These are phyloP conservation scores for Paspalum vaginatum DNA, from an alignment of 176 grass and related monocot genomes.

Conservation along the genomic window DNA sequence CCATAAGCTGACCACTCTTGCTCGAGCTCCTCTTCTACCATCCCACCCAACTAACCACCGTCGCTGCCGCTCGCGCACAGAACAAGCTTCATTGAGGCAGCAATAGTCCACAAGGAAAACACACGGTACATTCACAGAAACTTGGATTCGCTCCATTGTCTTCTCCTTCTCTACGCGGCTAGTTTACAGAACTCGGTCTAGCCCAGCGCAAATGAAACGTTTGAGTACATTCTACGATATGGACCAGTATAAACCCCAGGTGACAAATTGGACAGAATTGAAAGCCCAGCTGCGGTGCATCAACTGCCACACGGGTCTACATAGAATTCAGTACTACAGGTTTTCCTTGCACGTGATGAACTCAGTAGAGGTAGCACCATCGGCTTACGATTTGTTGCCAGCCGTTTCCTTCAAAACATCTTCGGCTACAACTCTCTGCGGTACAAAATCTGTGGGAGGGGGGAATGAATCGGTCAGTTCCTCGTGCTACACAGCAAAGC, in stretches of 20 bases:
- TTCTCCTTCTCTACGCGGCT: not conserved
- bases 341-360: not conserved
- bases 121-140: not conserved
- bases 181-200: not conserved
- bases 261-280: not conserved
- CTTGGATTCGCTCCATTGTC: not conserved
- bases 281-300: not conserved
- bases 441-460: conserved; percentile 67
- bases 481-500: not conserved
- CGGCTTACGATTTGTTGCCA: conserved; percentile 4
- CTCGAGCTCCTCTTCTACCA: too few species aligned
- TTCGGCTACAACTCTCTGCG: conserved; percentile 57
- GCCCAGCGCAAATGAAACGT: not conserved
- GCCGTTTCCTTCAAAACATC: conserved; percentile 56
- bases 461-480: not conserved
- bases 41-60: too few species aligned
- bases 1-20: too few species aligned
- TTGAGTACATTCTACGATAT: not conserved
- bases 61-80: too few species aligned
- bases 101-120: not conserved
- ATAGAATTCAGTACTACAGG: not conserved
- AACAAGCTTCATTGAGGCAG: not conserved
- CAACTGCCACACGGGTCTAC: not conserved
- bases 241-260: not conserved
- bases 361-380: not conserved